Percentiles rank a stretch among this genome's conserved stretches.
Conservation (phyloP, 768 basidiomycete genomes). For the Russula olivacea region DNA sequence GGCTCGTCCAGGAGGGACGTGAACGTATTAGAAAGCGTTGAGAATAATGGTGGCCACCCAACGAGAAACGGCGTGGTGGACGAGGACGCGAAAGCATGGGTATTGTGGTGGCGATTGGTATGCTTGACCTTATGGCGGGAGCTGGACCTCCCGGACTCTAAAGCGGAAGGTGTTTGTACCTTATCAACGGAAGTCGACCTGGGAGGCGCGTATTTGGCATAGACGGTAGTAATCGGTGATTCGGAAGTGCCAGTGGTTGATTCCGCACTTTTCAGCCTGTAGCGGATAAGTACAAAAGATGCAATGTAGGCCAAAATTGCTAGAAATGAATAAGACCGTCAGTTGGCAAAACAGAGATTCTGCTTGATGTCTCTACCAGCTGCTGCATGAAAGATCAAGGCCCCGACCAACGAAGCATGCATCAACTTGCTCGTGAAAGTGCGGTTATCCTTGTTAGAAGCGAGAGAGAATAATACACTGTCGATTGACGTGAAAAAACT, state of each 20-base stretch:
- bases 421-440: background rate
- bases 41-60: background rate
- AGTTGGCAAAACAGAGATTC: background rate
- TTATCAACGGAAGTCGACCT: background rate
- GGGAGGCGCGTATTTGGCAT: slow-evolving; percentile 2
- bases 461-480: slow-evolving; percentile 21
- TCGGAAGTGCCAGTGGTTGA: background rate
- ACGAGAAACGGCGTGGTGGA: background rate
- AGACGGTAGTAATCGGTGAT: background rate
- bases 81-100: background rate
- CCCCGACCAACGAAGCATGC: slow-evolving; percentile 14
- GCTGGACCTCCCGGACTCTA: slow-evolving; percentile 10
- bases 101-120: background rate
- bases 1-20: slow-evolving; percentile 13
- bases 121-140: background rate
- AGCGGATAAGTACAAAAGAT: slow-evolving; percentile 20
- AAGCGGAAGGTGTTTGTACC: background rate
- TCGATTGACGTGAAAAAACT: slow-evolving; percentile 23
- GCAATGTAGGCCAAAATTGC: slow-evolving; percentile 21
- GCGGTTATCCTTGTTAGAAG: slow-evolving; percentile 3
- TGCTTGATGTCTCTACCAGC: slow-evolving; percentile 3
- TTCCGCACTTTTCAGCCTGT: slow-evolving; percentile 10
- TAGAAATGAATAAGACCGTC: background rate
- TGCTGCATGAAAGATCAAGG: slow-evolving; percentile 20
- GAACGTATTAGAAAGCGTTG: background rate